Evolutionary conservation across 2,329 filamentous ascomycete genomes (phyloP).

Genomic region (Pyrenophora teres): DNA sequence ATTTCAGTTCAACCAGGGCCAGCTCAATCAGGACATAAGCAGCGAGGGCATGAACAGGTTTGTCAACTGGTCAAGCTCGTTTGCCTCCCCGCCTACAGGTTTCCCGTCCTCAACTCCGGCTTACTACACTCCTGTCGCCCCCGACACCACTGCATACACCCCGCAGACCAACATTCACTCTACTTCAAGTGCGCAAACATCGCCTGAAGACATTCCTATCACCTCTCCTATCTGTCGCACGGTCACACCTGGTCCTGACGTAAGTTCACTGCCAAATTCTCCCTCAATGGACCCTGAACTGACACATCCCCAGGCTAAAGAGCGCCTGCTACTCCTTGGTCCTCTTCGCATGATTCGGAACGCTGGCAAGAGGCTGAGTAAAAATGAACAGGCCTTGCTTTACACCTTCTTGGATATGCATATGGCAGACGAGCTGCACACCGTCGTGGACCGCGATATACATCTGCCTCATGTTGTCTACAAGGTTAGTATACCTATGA

Average conservation of each 20-base stretch:
- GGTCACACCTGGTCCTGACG: slow-evolving; percentile 3
- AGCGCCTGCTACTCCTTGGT: slow-evolving; percentile 16
- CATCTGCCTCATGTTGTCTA: slow-evolving; percentile 17
- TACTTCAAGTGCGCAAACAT: no score
- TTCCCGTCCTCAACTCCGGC: no score
- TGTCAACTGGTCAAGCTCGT: no score
- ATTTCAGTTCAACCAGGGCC: no score
- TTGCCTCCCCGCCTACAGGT: no score
- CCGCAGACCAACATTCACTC: no score
- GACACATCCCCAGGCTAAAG: slow-evolving; percentile 6
- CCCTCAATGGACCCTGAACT: not conserved
- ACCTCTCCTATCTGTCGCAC: not conserved
- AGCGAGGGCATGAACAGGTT: no score
- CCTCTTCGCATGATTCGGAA: slow-evolving; percentile 15
- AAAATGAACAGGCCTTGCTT: not conserved
- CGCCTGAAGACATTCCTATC: no score
- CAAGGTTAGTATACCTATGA: slow-evolving; percentile 19
- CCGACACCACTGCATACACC: no score
- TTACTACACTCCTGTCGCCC: no score
- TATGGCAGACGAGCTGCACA: slow-evolving; percentile 14
- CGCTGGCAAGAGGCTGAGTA: not conserved
- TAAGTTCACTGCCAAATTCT: not conserved
- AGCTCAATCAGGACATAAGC: no score
- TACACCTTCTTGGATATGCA: slow-evolving; percentile 12
- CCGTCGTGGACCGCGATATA: slow-evolving; percentile 5